These are phyloP conservation scores for Globisporangium spiculum DNA, from an alignment of 352 stramenopile genomes.

Conservation along the genomic window DNA sequence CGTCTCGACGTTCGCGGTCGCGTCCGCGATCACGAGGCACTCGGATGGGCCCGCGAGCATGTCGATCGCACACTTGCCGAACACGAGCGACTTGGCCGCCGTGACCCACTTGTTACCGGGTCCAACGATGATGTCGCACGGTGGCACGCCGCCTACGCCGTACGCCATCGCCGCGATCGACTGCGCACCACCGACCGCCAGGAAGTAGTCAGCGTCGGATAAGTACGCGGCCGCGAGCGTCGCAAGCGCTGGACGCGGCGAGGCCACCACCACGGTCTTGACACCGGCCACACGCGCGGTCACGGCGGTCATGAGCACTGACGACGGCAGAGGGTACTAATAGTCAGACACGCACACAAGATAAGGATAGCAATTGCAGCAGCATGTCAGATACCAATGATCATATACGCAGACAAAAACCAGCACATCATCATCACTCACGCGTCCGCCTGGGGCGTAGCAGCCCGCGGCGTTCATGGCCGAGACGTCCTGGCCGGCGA, in stretches of 20 bases:
- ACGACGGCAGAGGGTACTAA: constrained; percentile 95
- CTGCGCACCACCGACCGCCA: constrained; percentile 76
- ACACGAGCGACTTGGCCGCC: constrained; percentile 97
- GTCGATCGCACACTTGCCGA: constrained; percentile 97
- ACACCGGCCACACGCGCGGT: constrained; percentile 94
- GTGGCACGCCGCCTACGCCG: constrained; percentile 87
- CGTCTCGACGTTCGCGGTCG: constrained; percentile 65
- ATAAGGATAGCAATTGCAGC: neutral
- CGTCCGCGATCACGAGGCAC: constrained; percentile 97
- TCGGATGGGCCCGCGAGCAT: constrained; percentile 98
- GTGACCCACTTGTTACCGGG: constrained; percentile 99
- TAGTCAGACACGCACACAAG: neutral
- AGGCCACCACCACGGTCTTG: constrained; percentile 93
- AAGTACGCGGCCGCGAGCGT: constrained; percentile 95
- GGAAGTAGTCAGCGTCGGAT: constrained; percentile 88
- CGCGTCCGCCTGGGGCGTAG: constrained; percentile 95
- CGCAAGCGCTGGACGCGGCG: constrained; percentile 88
- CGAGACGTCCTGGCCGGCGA: constrained; percentile 92
- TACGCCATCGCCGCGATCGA: constrained; percentile 97
- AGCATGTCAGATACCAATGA: neutral
- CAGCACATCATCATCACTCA: constrained; percentile 18
- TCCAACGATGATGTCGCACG: constrained; percentile 98
- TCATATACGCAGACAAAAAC: neutral
- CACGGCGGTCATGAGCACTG: constrained; percentile 97
- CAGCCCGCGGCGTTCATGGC: constrained; percentile 89